Conservation (phyloP, 108 stramenopile species). For the Nannochloropsis salina region DNA sequence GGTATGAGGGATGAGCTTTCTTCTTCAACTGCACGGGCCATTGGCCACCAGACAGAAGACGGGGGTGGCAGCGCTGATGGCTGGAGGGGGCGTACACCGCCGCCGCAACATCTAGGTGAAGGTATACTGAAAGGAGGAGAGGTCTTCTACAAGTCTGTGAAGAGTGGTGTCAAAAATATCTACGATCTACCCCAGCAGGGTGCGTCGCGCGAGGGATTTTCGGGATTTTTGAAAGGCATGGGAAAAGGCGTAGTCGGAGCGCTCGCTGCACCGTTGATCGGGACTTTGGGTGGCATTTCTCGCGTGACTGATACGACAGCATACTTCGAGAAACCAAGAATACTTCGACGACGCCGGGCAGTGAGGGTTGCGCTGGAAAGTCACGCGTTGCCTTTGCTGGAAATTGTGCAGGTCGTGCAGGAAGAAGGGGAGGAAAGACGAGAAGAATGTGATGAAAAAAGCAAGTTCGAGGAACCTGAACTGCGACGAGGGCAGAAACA, state of each 20-base stretch:
- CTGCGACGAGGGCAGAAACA: too few relatives aligned
- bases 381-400: not conserved
- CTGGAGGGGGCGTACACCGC: constrained; percentile 35
- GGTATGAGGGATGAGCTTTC: constrained; percentile 30
- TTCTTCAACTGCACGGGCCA: not conserved
- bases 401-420: not conserved
- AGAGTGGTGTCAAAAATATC: constrained; percentile 43
- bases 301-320: constrained; percentile 40
- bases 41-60: not conserved
- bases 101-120: constrained; percentile 26
- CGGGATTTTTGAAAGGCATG: constrained; percentile 48
- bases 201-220: constrained; percentile 43
- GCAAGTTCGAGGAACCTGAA: too few relatives aligned
- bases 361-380: constrained; percentile 14
- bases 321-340: not conserved
- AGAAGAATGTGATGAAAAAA: not conserved
- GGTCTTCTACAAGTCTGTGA: constrained; percentile 48
- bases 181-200: constrained; percentile 44
- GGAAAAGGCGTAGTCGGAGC: constrained; percentile 50
- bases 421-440: not conserved
- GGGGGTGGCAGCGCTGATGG: constrained; percentile 23
- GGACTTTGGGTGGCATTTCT: constrained; percentile 44
- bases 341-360: not conserved
- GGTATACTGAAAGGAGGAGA: constrained; percentile 45
- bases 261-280: constrained; percentile 45